Percentiles rank a stretch among this genome's conserved stretches.
These are phyloP conservation scores for Ulvella scutata DNA, from an alignment of 139 green algal genomes.

Conservation along the genomic window DNA sequence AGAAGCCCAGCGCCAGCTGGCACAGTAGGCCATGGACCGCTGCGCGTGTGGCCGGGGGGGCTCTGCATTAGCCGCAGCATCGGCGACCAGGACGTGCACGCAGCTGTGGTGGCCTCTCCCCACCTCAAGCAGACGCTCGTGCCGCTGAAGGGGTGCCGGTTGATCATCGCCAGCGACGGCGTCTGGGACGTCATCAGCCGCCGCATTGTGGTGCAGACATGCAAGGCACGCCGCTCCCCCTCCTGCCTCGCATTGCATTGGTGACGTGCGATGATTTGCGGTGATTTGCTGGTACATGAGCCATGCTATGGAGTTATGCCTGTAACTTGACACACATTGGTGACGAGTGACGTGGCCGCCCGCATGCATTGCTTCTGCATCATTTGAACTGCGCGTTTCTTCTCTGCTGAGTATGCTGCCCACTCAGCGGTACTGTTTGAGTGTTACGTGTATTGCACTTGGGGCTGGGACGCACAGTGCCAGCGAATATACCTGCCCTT, in stretches of 20 bases:
- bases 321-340: not conserved
- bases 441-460: not conserved
- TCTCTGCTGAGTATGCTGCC: not conserved
- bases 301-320: not conserved
- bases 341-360: not conserved
- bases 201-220: not conserved
- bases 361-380: not conserved
- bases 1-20: slow-evolving; percentile 25
- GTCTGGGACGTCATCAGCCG: slow-evolving; percentile 67
- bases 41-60: slow-evolving; percentile 78
- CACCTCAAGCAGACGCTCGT: slow-evolving; percentile 23
- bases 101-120: slow-evolving; percentile 9
- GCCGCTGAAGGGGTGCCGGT: slow-evolving; percentile 46
- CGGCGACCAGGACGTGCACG: slow-evolving; percentile 46
- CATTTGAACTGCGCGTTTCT: not conserved
- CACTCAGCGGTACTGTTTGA: not conserved
- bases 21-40: slow-evolving; percentile 56
- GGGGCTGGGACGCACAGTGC: not conserved
- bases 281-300: too few relatives aligned
- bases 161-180: slow-evolving; percentile 79
- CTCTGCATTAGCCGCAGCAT: slow-evolving; percentile 74
- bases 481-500: not conserved
- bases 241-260: not conserved
- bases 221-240: not conserved
- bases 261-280: too few relatives aligned